These are phyloP conservation scores for Setomelanomma holmii DNA, from an alignment of 2,329 filamentous ascomycete species.

Conservation along the genomic window DNA sequence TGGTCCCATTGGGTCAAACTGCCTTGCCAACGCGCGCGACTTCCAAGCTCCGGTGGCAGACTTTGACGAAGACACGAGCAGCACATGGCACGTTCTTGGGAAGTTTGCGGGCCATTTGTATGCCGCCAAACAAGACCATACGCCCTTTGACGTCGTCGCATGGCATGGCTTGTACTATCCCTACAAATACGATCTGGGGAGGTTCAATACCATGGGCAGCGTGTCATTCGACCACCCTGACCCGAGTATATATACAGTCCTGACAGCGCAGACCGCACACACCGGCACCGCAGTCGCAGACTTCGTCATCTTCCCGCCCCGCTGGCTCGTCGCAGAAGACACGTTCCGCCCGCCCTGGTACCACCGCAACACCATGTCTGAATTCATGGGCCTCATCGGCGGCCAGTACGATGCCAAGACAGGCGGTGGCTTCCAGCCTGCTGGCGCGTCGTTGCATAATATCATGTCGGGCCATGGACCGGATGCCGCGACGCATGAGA, in stretches of 20 bases:
- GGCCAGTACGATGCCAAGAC: constrained; percentile 69
- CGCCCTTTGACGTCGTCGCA: constrained; percentile 74
- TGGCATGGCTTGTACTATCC: constrained; percentile 75
- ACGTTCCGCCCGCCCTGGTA: constrained; percentile 78
- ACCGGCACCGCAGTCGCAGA: constrained; percentile 67
- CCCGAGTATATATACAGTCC: constrained; percentile 71
- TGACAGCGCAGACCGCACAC: constrained; percentile 66
- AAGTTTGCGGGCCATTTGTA: constrained; percentile 70
- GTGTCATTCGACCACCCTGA: constrained; percentile 71
- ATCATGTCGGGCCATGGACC: constrained; percentile 76
- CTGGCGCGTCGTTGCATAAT: constrained; percentile 72
- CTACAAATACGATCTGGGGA: constrained; percentile 66
- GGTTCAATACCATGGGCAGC: constrained; percentile 63
- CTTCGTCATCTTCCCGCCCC: constrained; percentile 75
- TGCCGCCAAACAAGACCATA: constrained; percentile 66
- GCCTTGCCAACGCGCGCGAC: constrained; percentile 70
- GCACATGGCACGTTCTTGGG: constrained; percentile 64
- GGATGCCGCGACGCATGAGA: constrained; percentile 65
- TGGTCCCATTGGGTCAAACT: constrained; percentile 70
- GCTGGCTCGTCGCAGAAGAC: constrained; percentile 73
- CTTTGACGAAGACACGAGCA: constrained; percentile 63
- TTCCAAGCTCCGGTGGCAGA: constrained; percentile 68
- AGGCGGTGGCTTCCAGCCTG: constrained; percentile 66
- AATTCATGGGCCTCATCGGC: constrained; percentile 71
- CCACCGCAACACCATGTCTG: constrained; percentile 73